Percentiles rank a stretch among this genome's conserved stretches.
Evolutionary conservation across 2,329 filamentous ascomycete genomes (phyloP).

Genomic region (Neopestalotiopsis sp.): DNA sequence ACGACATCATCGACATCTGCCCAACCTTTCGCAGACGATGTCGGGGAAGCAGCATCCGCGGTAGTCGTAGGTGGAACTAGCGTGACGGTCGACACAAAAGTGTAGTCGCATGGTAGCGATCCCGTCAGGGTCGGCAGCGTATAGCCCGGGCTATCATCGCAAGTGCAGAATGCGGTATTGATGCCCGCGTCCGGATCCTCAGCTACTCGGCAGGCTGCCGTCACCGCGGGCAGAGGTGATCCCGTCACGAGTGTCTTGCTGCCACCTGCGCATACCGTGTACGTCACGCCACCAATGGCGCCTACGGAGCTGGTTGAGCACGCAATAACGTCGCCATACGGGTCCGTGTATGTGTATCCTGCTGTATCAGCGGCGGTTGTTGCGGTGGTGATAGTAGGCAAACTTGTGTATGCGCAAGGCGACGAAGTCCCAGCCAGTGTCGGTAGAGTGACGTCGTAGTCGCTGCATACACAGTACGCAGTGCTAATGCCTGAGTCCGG

Average conservation of each 20-base stretch:
- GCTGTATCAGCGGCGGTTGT: not conserved
- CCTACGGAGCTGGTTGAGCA: not conserved
- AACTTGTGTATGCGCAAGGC: not conserved
- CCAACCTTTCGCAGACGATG: not conserved
- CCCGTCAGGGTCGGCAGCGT: not conserved
- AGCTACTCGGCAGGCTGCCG: not conserved
- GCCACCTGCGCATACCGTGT: not conserved
- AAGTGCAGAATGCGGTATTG: not conserved
- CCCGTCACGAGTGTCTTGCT: not conserved
- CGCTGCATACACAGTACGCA: not conserved
- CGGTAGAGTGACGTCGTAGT: not conserved
- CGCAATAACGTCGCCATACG: not conserved
- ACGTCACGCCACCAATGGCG: not conserved
- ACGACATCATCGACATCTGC: not conserved
- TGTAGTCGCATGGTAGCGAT: not conserved
- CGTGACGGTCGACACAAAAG: not conserved
- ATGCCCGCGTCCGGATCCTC: not conserved
- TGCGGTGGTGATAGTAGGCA: not conserved
- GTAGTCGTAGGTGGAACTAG: not conserved
- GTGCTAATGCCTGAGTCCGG: not conserved
- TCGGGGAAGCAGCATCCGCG: not conserved
- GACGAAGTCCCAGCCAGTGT: not conserved
- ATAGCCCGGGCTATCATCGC: not conserved
- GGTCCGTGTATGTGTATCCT: not conserved
- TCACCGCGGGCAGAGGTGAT: not conserved